Evolutionary conservation across 2,329 filamentous ascomycete genomes (phyloP), one percentile per base, ranked within the genome.

Genomic region (Leptographium galeiforme): DNA sequence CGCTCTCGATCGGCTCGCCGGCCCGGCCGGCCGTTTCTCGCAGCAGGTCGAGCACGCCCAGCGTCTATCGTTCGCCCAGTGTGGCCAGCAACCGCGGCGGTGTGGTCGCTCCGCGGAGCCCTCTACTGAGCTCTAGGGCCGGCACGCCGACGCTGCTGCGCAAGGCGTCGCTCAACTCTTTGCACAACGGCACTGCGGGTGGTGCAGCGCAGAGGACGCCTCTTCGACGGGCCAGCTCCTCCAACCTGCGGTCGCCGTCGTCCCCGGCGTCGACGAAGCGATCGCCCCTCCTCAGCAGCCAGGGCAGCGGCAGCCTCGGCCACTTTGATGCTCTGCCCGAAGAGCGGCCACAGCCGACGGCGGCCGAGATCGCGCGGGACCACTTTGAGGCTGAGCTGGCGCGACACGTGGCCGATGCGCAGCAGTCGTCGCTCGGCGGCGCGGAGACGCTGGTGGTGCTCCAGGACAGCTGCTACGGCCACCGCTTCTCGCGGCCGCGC

Each of bases 391-490:
- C 76, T 56, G 88, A 95, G 64, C 67, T 94, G 36, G 73, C 78
- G 16, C 67, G 75, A 8, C 83, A 88, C 61, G 77, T 83, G 54
- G 51, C 14, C 44, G 45, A 39, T 10, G 13, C 16, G 16, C n/a
- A 40, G 6, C 18, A 44, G 25, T 39, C 46, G 48, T 44, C 18
- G 32, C 1, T 48, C 33, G 32, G 14, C 36, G 63, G 63, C 2
- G 68, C 77, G 12, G 73, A 89, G 56, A 89, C 89, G 0, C 70
- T 94, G 6, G 89, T 97, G 48, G 77, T 98, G 34, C 72, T 98
- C 2, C 89, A 97, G 62, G 93, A 98, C 70, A 84, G 86, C 52
- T 95, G 91, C 68, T 98, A 97, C 65, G 90, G 91, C 30, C 93
- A 98, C 69, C 84, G 89, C 25, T 98, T 83, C 67, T 88, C 90